Base-by-base conservation (phyloP, 2,329 filamentous ascomycete genomes). In the Madurella mycetomatis region DNA sequence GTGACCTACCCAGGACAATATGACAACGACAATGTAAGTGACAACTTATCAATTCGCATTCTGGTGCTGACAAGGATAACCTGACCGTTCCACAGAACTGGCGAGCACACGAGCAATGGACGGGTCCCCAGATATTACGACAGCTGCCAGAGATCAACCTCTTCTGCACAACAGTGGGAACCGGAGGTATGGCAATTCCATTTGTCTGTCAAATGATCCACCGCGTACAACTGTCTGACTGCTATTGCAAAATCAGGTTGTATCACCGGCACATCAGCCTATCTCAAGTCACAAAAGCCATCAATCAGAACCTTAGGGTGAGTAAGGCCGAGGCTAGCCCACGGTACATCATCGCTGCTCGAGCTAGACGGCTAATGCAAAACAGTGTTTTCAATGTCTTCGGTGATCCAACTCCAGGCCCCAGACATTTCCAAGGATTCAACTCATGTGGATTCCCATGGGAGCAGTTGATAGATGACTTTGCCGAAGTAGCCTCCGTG, bases 381-480 rank as follows among this genome's bases (percentile, higher is more conserved):
- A 2, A 62, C 34, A 77, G 78, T 7, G 78, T 82, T 0, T 81
- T 76, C 61, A 82, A 76, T 2, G 74, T 74, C 5, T 66, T 73
- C 1, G 79, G 78, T 0, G 79, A 83, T 60, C 73, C 75, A 7
- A 76, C 80, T 2, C 80, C 80, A 5, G 80, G 80, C 0, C 80
- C 80, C 9, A 70, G 80, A 19, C 72, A 75, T 41, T 72, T 70
- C 64, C 66, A 74, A 31, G 65, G 77, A 37, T 67, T 79, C 55
- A 68, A 69, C 44, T 70, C 76, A 11, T 69, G 76, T 5, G 68
- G 75, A 49, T 83, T 83, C 42, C 80, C 80, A 2, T 83, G 80
- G 80, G 72, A 70, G 55, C 67, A 72, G 12, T 71, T 76, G 1
- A 71, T 82, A 5, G 80, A 83, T 60, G 60, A 64, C 2, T 73